These are phyloP conservation scores for Agrostemma githago DNA, from an alignment of 148 eudicot genomes.

Conservation along the genomic window DNA sequence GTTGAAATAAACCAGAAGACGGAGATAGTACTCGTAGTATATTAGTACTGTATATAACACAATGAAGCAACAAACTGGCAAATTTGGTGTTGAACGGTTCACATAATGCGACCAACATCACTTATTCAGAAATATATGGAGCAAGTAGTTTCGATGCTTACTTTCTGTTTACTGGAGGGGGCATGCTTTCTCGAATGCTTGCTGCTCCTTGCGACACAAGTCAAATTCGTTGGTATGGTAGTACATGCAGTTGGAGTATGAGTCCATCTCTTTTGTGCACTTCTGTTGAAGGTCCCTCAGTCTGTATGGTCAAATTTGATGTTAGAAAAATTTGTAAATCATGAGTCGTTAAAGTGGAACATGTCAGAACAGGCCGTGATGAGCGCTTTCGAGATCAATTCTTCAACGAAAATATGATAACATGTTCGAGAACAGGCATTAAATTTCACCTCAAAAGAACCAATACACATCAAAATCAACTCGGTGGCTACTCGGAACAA, in stretches of 20 bases:
- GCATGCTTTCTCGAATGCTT: slow-evolving; percentile 69
- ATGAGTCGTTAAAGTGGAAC: neutral
- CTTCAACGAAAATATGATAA: too few relatives aligned
- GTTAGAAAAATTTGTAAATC: neutral
- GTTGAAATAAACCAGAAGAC: neutral
- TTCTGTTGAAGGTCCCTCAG: slow-evolving; percentile 63
- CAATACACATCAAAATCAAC: too few relatives aligned
- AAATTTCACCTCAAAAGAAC: too few relatives aligned
- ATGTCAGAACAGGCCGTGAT: too few relatives aligned
- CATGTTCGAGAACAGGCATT: too few relatives aligned
- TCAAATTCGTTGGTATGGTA: slow-evolving; percentile 78
- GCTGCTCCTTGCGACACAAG: slow-evolving; percentile 67
- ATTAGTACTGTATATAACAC: neutral
- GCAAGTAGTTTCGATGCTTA: neutral
- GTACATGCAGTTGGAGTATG: slow-evolving; percentile 69
- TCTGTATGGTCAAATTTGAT: slow-evolving; percentile 23
- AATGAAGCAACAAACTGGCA: neutral
- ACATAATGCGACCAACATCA: neutral
- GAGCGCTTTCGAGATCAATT: too few relatives aligned
- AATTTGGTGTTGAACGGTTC: neutral
- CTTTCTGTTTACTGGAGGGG: slow-evolving; percentile 34
- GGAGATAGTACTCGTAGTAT: neutral
- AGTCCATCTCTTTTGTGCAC: slow-evolving; percentile 73
- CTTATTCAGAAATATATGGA: neutral
- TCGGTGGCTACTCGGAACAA: too few relatives aligned